Base-by-base conservation (phyloP, 495 filamentous ascomycete species). In the Hypoxylon trugodes region DNA sequence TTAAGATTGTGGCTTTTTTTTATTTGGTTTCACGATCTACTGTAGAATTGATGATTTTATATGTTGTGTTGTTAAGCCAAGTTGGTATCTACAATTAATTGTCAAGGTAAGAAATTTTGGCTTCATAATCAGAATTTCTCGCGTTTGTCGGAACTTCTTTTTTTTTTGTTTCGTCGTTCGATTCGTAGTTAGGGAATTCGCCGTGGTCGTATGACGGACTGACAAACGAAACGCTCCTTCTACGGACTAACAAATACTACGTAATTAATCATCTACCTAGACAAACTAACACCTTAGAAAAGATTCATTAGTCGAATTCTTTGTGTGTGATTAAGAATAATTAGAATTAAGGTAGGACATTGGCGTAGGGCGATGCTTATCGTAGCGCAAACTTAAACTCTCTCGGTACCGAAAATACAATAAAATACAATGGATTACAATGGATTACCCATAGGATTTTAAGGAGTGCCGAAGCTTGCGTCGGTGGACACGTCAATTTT, bases 401-500 rank as follows among this genome's bases (percentile, higher is more conserved):
- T 12, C 37, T 45, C 37, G 38, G 47, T 50, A 9, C 43, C 51
- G 51, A 43, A 30, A 42, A 26, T 5, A 19, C 35, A 41, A 54
- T 51, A 4, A 4, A 16, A 52, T 58, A 48, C n/a, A n/a, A n/a
- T n/a, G n/a, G n/a, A n/a, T n/a, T n/a, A n/a, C n/a, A n/a, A n/a
- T n/a, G n/a, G n/a, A n/a, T n/a, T n/a, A n/a, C n/a, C n/a, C n/a
- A n/a, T n/a, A n/a, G n/a, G n/a, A n/a, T n/a, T n/a, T n/a, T n/a
- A n/a, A n/a, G n/a, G n/a, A 47, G 25, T 12, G 19, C 48, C 54
- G 55, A 56, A 54, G 56, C 28, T 59, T 59, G 43, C 62, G 56
- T 66, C 43, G 35, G 56, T n/a, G 21, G 41, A 53, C 56, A 47
- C 56, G 55, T 60, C 43, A 60, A 55, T 56, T 46, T 41, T 66